Base-by-base conservation (phyloP, 306 rosid genomes). In the Pyrus pyrifolia region DNA sequence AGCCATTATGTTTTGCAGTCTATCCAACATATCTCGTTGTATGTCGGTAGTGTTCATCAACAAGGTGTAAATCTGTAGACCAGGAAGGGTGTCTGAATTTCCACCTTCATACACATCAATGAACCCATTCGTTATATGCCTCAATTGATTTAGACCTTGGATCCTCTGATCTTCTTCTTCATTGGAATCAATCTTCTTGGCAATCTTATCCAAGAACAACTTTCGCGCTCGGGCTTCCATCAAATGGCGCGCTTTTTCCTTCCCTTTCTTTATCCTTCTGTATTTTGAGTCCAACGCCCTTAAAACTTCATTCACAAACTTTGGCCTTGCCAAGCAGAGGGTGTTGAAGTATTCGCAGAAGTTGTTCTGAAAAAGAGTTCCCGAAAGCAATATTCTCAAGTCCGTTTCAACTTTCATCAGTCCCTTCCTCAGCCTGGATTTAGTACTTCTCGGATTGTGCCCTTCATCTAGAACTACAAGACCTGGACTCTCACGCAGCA, bases 401-500 rank as follows among this genome's bases (percentile, higher is more conserved):
- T 92, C 91, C 6, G 98, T 95, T 30, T 89, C 87, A 3, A 90
- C 96, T 87, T 92, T 95, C 98, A 95, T 95, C 85, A 95, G 81
- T 74, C 71, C 90, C 78, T 90, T 95, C 79, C 97, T 87, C 90
- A 95, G 72, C 88, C 96, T 80, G 30, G 97, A 95, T 76, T 92
- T 91, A 3, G 97, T 95, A 77, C 98, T 95, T 83, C 98, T 86
- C 14, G 98, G 98, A 74, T 92, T 95, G 87, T 95, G 98, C 59
- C 98, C 98, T 83, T 95, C 98, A 67, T 95, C 98, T 42, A 95
- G 85, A 18, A 95, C 76, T 75, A 95, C 68, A 68, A 95, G 45
- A 71, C 97, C 97, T 0, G 98, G 98, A 81, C 96, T 95, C 85
- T 90, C 93, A 76, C 96, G 81, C 86, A 95, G 78, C 22, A 95